Evolutionary conservation across 495 filamentous ascomycete species (phyloP).

Genomic region (Hyaloscypha hepaticicola): DNA sequence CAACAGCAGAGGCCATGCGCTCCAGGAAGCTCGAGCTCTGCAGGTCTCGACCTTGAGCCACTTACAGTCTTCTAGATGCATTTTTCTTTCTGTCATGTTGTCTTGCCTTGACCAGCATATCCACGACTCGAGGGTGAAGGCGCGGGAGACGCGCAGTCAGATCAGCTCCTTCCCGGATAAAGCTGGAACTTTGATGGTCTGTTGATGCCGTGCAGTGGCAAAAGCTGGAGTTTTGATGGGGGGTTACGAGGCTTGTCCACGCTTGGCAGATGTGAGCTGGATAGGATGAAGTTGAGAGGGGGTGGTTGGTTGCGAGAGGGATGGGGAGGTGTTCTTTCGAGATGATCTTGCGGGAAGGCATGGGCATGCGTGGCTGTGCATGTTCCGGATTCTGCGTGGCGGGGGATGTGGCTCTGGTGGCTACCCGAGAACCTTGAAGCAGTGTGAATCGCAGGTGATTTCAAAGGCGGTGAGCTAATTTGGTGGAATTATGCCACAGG

Average conservation of each 20-base stretch:
- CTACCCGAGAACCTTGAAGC: too few relatives aligned
- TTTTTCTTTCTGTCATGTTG: slow-evolving; percentile 76
- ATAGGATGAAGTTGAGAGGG: slow-evolving; percentile 6
- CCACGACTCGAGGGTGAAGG: slow-evolving; percentile 31
- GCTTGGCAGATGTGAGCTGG: background rate
- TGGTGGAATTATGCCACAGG: background rate
- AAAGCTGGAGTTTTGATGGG: background rate
- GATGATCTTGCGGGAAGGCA: background rate
- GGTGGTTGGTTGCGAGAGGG: slow-evolving; percentile 6
- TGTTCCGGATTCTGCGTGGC: background rate
- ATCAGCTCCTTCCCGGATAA: background rate
- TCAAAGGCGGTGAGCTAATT: too few relatives aligned
- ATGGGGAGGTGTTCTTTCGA: slow-evolving; percentile 1
- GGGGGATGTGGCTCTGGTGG: background rate
- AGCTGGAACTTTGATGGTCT: slow-evolving; percentile 21
- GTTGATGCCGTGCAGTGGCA: slow-evolving; percentile 8
- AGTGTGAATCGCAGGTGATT: too few relatives aligned
- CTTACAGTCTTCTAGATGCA: slow-evolving; percentile 87
- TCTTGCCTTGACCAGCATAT: slow-evolving; percentile 44
- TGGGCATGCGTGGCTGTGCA: background rate
- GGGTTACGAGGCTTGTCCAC: slow-evolving; percentile 3
- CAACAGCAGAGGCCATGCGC: background rate
- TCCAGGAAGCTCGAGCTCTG: background rate
- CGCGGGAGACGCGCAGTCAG: slow-evolving; percentile 16
- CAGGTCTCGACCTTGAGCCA: slow-evolving; percentile 26